phyloP scores from a whole-genome alignment of 164 flowering plant species.

The Magnolia sinica region DNA sequence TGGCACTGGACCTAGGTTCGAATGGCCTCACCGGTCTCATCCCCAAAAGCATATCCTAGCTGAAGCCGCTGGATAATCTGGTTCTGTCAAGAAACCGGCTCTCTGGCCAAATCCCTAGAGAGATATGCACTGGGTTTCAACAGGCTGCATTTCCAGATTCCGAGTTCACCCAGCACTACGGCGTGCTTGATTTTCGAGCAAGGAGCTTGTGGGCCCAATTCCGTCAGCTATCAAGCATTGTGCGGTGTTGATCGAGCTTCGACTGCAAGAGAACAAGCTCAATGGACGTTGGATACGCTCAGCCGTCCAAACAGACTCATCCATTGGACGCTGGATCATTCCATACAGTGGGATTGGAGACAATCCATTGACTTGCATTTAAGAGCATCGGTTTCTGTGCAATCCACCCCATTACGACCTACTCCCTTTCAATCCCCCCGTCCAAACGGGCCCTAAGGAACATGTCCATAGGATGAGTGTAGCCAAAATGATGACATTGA shows the following conservation, averaged over 20 bases:
- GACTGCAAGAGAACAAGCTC: slow-evolving; percentile 50
- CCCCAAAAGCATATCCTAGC: slow-evolving; percentile 36
- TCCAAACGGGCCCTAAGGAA: too few relatives aligned
- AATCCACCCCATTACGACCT: too few relatives aligned
- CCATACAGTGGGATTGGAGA: too few relatives aligned
- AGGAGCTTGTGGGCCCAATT: slow-evolving; percentile 46
- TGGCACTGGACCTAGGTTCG: slow-evolving; percentile 51
- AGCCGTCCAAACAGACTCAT: too few relatives aligned
- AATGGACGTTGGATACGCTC: slow-evolving; percentile 21
- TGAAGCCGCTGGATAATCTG: slow-evolving; percentile 52
- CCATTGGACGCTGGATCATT: too few relatives aligned
- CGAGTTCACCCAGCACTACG: slow-evolving; percentile 60
- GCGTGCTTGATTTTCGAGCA: slow-evolving; percentile 65
- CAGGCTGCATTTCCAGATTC: slow-evolving; percentile 54
- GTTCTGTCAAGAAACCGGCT: slow-evolving; percentile 44
- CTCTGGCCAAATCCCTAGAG: slow-evolving; percentile 51
- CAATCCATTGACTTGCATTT: too few relatives aligned
- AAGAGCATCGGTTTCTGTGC: too few relatives aligned
- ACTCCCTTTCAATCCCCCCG: too few relatives aligned
- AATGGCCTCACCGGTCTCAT: slow-evolving; percentile 46
- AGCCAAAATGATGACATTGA: too few relatives aligned
- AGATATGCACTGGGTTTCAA: slow-evolving; percentile 62
- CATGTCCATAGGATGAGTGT: too few relatives aligned
- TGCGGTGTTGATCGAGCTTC: slow-evolving; percentile 33
- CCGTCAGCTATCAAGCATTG: slow-evolving; percentile 47